These are phyloP conservation scores for Vaccinium corymbosum DNA, from an alignment of 148 eudicot species.

Conservation along the genomic window DNA sequence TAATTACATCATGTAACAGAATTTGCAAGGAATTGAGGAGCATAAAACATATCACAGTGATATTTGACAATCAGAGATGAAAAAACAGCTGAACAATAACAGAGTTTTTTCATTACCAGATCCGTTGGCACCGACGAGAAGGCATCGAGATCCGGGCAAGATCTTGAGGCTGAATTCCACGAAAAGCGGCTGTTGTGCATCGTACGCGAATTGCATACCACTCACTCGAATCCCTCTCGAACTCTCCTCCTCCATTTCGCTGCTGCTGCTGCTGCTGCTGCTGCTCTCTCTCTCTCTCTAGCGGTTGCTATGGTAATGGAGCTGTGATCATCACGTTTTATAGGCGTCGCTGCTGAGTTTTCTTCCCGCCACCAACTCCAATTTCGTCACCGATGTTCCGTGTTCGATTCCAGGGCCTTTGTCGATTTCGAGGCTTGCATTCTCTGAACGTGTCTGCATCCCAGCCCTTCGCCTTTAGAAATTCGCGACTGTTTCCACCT, in stretches of 20 bases:
- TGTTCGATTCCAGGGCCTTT: background rate
- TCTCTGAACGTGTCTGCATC: background rate
- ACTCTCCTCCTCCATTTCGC: conserved; percentile 16
- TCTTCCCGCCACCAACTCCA: background rate
- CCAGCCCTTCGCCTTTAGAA: background rate
- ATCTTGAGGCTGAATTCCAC: conserved; percentile 67
- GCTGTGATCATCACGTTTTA: background rate
- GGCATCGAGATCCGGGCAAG: conserved; percentile 77
- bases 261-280: background rate
- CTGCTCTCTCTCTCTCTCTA: background rate
- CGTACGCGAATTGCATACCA: conserved; percentile 86
- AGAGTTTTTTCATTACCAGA: conserved; percentile 48
- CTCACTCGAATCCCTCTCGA: conserved; percentile 44
- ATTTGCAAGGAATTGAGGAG: background rate
- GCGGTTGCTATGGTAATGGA: background rate
- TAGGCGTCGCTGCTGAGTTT: background rate
- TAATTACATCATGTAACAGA: too few species aligned
- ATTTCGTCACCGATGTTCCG: background rate
- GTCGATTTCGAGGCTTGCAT: background rate
- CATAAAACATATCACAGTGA: background rate
- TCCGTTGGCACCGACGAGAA: conserved; percentile 96
- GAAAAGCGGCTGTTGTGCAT: conserved; percentile 53
- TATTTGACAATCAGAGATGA: background rate
- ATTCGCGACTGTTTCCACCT: background rate
- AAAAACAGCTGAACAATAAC: background rate